Evolutionary conservation across 495 filamentous ascomycete genomes (phyloP).

Genomic region (Wilcoxina mikolae): DNA sequence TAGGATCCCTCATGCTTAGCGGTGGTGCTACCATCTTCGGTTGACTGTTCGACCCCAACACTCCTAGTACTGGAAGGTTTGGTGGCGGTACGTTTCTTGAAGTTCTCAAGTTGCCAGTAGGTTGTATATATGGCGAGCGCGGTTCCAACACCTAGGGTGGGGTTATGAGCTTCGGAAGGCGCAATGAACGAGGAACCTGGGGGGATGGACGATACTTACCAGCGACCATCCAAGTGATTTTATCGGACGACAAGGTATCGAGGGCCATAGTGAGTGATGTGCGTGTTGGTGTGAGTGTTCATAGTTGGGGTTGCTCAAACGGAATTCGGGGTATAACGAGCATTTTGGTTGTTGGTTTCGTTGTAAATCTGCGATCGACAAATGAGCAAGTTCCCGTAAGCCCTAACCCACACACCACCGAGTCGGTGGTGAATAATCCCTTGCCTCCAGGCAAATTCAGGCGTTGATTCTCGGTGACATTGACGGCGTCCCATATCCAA

Average conservation of each 20-base stretch:
- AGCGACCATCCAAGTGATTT: neutral
- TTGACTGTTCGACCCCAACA: conserved; percentile 6
- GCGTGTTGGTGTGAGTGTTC: no score
- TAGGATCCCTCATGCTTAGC: neutral
- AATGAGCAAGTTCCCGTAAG: no score
- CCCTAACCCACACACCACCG: no score
- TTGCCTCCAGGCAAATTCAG: no score
- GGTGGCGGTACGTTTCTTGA: neutral
- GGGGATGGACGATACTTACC: neutral
- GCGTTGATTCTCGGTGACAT: no score
- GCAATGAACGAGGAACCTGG: neutral
- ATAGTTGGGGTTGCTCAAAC: neutral
- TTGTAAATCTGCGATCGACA: no score
- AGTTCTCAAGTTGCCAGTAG: conserved; percentile 5
- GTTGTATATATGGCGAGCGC: conserved; percentile 2
- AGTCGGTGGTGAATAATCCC: no score
- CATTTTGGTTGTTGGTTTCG: no score
- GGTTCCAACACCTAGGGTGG: neutral
- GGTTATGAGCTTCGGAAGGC: neutral
- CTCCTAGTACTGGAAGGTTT: neutral
- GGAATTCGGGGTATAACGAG: no score
- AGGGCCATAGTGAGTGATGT: neutral
- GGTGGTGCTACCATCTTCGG: conserved; percentile 3
- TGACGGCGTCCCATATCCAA: no score
- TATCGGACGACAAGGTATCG: neutral